Percentiles rank a stretch among this genome's conserved stretches.
phyloP scores from a whole-genome alignment of 805 yeast genomes.

The Sugiyamaella lignohabitans region DNA sequence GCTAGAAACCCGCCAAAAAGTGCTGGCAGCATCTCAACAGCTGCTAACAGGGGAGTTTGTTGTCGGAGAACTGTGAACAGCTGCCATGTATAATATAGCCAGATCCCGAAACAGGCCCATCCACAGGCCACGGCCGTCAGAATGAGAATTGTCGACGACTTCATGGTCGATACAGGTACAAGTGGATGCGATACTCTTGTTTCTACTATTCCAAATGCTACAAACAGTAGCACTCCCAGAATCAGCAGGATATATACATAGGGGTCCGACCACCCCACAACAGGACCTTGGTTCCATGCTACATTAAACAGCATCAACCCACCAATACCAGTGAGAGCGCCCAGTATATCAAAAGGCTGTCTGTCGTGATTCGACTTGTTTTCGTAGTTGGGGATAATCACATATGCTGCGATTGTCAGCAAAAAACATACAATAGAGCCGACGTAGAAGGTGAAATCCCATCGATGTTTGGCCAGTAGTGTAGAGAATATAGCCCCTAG shows the following conservation, averaged over 20 bases:
- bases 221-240: constrained; percentile 41
- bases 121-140: constrained; percentile 51
- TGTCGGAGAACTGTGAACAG: constrained; percentile 45
- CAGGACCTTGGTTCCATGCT: constrained; percentile 71
- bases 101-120: constrained; percentile 74
- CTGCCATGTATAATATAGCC: constrained; percentile 59
- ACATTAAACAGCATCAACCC: constrained; percentile 61
- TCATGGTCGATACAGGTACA: constrained; percentile 46
- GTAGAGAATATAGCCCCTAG: constrained; percentile 50
- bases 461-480: constrained; percentile 38
- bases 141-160: constrained; percentile 41
- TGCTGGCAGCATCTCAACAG: constrained; percentile 40
- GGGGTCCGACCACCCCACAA: constrained; percentile 56
- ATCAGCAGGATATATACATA: constrained; percentile 54
- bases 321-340: constrained; percentile 49
- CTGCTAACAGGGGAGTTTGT: constrained; percentile 41
- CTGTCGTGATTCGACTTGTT: constrained; percentile 14
- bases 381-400: constrained; percentile 34
- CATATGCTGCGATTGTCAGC: constrained; percentile 33
- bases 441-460: constrained; percentile 59
- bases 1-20: constrained; percentile 10
- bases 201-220: constrained; percentile 46
- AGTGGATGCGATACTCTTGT: constrained; percentile 42
- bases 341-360: constrained; percentile 42
- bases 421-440: constrained; percentile 37